Base-by-base conservation (phyloP, 2,329 filamentous ascomycete genomes). In the Botrytis galanthina region DNA sequence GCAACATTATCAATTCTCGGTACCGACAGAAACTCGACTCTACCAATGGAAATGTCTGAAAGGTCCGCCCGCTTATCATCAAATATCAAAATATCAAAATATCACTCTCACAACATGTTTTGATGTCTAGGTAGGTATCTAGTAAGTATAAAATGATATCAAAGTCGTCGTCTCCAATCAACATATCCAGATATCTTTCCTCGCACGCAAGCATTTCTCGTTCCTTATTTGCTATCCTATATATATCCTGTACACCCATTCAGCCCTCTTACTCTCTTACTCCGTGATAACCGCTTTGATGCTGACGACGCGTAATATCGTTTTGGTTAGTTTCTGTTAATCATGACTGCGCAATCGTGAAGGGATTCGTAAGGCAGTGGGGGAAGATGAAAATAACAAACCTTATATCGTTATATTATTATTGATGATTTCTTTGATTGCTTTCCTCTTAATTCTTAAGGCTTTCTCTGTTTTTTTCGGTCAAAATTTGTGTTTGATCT, bases 281-380 rank as follows among this genome's bases (percentile, higher is more conserved):
- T 32, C 57, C 42, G 14, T 62, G 10, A 26, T 4, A 61, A 37
- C 57, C 44, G 69, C 68, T 48, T 48, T 32, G 68, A 29, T 61
- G 57, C 69, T 63, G 69, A 63, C 57, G 57, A 71, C 69, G 69
- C 69, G 69, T 71, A 32, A 71, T 61, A 42, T 64, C 22, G n/a
- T 51, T 51, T 32, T 29, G 57, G 26, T 51, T 71, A 62, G 39
- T 42, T 29, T 20, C 42, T 37, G 35, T 22, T 22, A 67, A 46
- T 57, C 32, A 62, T 26, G 32, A 51, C 69, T 64, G 54, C 57
- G 69, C 69, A 71, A 63, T 71, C 7, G 32, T 62, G 29, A 63
- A 62, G 42, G 42, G 57, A 71, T 10, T 71, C 69, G 57, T 63
- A 63, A 71, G 57, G 42, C 29, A 71, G 69, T 71, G 69, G 57